Conservation (phyloP, 768 basidiomycete species). For the Tulasnella sp. region DNA sequence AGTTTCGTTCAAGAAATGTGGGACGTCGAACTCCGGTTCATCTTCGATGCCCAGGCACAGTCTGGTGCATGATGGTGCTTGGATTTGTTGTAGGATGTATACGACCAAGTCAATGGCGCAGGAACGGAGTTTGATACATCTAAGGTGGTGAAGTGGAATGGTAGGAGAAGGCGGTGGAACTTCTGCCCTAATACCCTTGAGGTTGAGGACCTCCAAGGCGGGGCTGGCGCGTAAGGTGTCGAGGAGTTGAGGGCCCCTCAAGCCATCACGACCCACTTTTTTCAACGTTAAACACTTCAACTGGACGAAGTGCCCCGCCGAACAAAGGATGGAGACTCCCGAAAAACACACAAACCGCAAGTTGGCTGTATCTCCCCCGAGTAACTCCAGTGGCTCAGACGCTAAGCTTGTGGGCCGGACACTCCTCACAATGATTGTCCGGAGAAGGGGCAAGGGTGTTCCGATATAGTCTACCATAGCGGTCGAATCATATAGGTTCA, state of each 20-base stretch:
- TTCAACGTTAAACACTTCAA: neutral
- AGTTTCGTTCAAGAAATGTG: neutral
- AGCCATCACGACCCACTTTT: neutral
- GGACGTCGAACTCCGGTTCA: neutral
- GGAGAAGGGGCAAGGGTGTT: neutral
- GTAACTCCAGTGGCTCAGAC: neutral
- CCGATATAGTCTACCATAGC: neutral
- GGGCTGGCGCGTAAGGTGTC: neutral
- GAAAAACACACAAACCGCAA: neutral
- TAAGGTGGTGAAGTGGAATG: neutral
- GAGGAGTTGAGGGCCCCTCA: neutral
- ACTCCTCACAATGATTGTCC: neutral
- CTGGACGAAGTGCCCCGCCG: neutral
- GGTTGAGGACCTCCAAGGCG: neutral
- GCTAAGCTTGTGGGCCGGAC: neutral
- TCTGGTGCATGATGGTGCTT: neutral
- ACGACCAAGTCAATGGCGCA: neutral
- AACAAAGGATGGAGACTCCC: neutral
- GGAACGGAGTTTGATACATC: neutral
- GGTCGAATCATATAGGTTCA: neutral
- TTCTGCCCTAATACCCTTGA: neutral
- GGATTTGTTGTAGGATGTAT: neutral
- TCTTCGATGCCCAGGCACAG: neutral
- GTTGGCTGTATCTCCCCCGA: neutral
- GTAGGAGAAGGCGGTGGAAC: neutral